Evolutionary conservation across 2,329 filamentous ascomycete genomes (phyloP), one percentile per base, ranked within the genome.

Genomic region (Talaromyces sp.): DNA sequence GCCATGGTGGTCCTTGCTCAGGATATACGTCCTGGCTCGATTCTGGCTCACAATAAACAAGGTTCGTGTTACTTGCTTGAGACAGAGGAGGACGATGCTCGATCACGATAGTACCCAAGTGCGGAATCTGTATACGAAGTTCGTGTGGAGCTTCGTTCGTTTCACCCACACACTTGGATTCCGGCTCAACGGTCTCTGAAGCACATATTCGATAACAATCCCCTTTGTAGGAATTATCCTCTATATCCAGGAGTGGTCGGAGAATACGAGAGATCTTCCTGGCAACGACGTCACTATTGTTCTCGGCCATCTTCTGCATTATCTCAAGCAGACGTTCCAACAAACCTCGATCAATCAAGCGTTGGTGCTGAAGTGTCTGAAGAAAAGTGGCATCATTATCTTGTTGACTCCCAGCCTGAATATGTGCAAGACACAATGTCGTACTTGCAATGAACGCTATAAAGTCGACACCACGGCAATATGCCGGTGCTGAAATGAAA

Each of bases 81-180:
- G n/a, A 14, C 16, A 33, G 7, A 31, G 3, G 48, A 58, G 56
- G 40, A 48, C 18, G 56, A 18, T 67, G 67, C 14, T 68, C 68
- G 31, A 81, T 76, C 31, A 69, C 71, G 16, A 82, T 70, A 1
- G 69, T 73, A 0, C 80, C 79, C 23, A 80, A 71, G 44, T 79
- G 77, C 0, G 81, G 81, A 18, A 82, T 76, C 12, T 74, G 69
- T 12, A 83, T 76, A 18, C 67, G 66, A 2, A 81, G 63, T 5
- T 69, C 63, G 0, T 66, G 63, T 1, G 52, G 60, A 11, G 25
- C 61, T 14, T 68, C 44, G 12, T 23, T 46, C 4, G 44, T 28
- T 8, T 28, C 2, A 39, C 48, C 58, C 0, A 50, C 0, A 31
- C 57, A 39, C 9, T 6, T 28, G 39, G 57, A 37, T 9, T 52